Base-by-base conservation (phyloP, 371 early-diverging fungal genomes). In the Blakeslea trispora region DNA sequence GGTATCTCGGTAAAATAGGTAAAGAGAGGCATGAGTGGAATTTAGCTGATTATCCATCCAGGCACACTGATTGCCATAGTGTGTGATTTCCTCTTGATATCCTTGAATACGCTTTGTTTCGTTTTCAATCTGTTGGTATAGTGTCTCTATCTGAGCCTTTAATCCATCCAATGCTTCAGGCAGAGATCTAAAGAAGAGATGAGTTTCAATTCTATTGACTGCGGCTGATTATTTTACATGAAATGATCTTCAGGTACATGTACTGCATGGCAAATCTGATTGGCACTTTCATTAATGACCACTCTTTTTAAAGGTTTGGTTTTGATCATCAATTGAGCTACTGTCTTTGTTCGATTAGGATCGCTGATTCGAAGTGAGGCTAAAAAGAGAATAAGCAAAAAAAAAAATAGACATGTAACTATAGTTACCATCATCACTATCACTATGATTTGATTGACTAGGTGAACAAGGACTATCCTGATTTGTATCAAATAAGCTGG, bases 211-310 rank as follows among this genome's bases (percentile, higher is more conserved):
- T 50, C 18, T 37, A 19, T 14, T n/a, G 9, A 32, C 5, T 5
- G 32, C 32, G 10, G 32, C n/a, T n/a, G 32, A 32, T 5, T 45
- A 11, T 3, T 47, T 54, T 48, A 48, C 58, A 58, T 49, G 13
- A 45, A 63, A 22, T 50, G 39, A 24, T 62, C 62, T 24, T 2
- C 17, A 7, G 28, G 41, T 17, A 15, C 32, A 39, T 2, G 21
- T 39, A 21, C 4, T 22, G 0, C 21, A 17, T 40, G 19, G 21
- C 48, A 53, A 42, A 64, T 42, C 59, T 70, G 55, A 61, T 59
- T 53, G 43, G 68, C 55, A 42, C 54, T 55, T 61, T 74, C 66
- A 23, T 61, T 61, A 4, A 61, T 61, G 15, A 50, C 14, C 2
- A 61, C 62, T 23, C 23, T 48, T 10, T 58, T 58, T 13, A 13